Evolutionary conservation across 2,329 filamentous ascomycete genomes (phyloP).

Genomic region (Aspergillus proliferans): DNA sequence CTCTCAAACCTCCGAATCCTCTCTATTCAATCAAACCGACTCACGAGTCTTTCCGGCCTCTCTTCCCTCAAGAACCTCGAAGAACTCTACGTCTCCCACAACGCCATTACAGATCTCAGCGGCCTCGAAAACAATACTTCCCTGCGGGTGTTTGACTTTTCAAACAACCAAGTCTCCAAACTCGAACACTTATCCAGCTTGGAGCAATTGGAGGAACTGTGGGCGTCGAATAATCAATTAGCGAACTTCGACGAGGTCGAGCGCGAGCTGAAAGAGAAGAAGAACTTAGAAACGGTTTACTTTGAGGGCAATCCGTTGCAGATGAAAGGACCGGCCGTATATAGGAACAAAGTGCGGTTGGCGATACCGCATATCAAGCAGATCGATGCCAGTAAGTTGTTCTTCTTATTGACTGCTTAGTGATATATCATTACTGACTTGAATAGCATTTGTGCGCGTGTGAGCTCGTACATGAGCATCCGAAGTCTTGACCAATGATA

Average conservation of each 20-base stretch:
- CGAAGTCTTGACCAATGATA: no score
- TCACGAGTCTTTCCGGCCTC: constrained; percentile 70
- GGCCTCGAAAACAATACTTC: constrained; percentile 63
- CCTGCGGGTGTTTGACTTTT: constrained; percentile 78
- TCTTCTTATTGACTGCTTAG: not conserved
- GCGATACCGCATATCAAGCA: constrained; percentile 82
- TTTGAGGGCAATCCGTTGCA: constrained; percentile 94
- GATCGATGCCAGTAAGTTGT: constrained; percentile 68
- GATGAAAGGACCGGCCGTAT: constrained; percentile 68
- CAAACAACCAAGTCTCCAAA: constrained; percentile 74
- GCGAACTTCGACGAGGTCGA: constrained; percentile 75
- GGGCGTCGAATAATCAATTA: constrained; percentile 86
- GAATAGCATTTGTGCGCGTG: not conserved
- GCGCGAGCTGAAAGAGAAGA: constrained; percentile 68
- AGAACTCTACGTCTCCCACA: constrained; percentile 94
- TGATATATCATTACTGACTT: not conserved
- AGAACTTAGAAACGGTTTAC: constrained; percentile 80
- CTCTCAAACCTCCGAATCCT: constrained; percentile 78
- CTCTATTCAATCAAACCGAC: constrained; percentile 91
- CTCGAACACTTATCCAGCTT: constrained; percentile 66
- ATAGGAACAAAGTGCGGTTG: constrained; percentile 87
- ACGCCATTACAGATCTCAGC: constrained; percentile 70
- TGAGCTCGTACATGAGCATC: not conserved
- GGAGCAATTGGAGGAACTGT: constrained; percentile 74
- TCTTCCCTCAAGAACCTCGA: constrained; percentile 69